Percentiles rank a stretch among this genome's conserved stretches.
phyloP scores from a whole-genome alignment of 148 eudicot genomes.

The Limonium bicolor region DNA sequence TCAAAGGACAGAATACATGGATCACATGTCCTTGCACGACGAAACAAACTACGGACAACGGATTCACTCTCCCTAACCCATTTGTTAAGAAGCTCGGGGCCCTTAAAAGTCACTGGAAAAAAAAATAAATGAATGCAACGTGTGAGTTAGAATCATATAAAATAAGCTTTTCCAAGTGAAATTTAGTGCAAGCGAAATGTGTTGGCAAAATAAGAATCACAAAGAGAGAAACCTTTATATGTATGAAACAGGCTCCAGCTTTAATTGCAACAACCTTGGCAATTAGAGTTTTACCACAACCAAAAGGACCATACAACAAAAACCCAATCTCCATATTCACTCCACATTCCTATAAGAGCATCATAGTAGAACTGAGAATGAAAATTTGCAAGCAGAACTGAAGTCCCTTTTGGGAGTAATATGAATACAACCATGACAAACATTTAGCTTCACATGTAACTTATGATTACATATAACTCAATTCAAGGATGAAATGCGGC shows the following conservation, averaged over 20 bases:
- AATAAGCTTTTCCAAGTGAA: background rate
- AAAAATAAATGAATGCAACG: background rate
- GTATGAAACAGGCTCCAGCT: slow-evolving; percentile 86
- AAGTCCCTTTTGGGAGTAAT: too few species aligned
- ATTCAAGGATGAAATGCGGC: too few species aligned
- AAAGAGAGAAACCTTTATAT: slow-evolving; percentile 48
- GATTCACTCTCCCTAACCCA: slow-evolving; percentile 90
- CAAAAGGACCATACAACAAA: slow-evolving; percentile 90
- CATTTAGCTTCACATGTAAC: too few species aligned
- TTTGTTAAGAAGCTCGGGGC: slow-evolving; percentile 78
- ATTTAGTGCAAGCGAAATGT: too few species aligned
- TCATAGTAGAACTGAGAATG: too few species aligned
- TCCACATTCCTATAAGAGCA: slow-evolving; percentile 32
- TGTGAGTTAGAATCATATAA: background rate
- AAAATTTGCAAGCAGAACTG: too few species aligned
- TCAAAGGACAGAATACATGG: slow-evolving; percentile 95
- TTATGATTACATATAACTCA: too few species aligned
- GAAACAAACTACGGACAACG: slow-evolving; percentile 61
- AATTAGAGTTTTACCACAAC: slow-evolving; percentile 90
- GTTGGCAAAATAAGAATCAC: background rate
- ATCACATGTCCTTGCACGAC: slow-evolving; percentile 78
- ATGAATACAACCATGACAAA: too few species aligned
- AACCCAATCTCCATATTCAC: slow-evolving; percentile 60
- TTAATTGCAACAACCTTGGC: slow-evolving; percentile 91
- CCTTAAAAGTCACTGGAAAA: slow-evolving; percentile 19